phyloP scores from a whole-genome alignment of 2,329 filamentous ascomycete species.

The Stachybotrys echinatus region DNA sequence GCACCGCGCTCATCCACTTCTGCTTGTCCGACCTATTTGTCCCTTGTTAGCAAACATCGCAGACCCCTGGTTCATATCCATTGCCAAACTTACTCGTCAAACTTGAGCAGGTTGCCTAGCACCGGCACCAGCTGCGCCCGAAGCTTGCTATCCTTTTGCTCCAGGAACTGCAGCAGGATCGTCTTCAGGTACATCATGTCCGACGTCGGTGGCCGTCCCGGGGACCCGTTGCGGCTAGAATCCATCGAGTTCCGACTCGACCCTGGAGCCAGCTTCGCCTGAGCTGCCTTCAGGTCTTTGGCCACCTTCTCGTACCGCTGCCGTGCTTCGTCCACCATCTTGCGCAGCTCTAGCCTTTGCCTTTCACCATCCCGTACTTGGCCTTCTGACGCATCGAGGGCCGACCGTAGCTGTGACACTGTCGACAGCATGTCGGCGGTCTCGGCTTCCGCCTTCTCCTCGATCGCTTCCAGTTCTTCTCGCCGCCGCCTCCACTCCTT shows the following conservation, averaged over 20 bases:
- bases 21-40: conserved; percentile 62
- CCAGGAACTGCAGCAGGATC: conserved; percentile 73
- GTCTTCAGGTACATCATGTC: conserved; percentile 72
- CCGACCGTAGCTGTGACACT: conserved; percentile 70
- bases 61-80: neutral
- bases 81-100: conserved; percentile 59
- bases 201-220: conserved; percentile 13
- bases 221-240: conserved; percentile 20
- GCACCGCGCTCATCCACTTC: conserved; percentile 77
- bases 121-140: conserved; percentile 74
- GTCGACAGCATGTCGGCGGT: conserved; percentile 69
- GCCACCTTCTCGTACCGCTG: conserved; percentile 73
- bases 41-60: conserved; percentile 11
- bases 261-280: conserved; percentile 35
- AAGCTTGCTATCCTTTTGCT: conserved; percentile 73
- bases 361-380: conserved; percentile 80
- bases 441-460: conserved; percentile 66
- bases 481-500: conserved; percentile 68
- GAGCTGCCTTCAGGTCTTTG: conserved; percentile 54
- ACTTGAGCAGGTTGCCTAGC: conserved; percentile 68
- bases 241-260: conserved; percentile 38
- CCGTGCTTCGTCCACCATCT: conserved; percentile 72
- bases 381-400: conserved; percentile 81
- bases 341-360: conserved; percentile 70
- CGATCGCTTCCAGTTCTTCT: conserved; percentile 69